A percentile compares a stretch with the other conserved stretches of the same genome.
phyloP scores from a whole-genome alignment of 1,284 basidiomycete genomes.

The Ustilago xerochloae region DNA sequence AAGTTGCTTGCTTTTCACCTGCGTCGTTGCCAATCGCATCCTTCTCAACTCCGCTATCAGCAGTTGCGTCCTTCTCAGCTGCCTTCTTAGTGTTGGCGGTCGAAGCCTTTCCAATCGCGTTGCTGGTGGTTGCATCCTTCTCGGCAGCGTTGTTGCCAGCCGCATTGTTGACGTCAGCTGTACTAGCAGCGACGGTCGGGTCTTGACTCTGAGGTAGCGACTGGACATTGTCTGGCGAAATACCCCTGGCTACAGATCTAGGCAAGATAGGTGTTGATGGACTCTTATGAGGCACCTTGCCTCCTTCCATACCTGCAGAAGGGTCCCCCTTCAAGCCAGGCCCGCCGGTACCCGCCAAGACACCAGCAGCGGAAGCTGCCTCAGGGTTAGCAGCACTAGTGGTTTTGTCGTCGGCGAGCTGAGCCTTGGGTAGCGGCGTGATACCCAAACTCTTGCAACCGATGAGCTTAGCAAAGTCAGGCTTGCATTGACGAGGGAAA shows the following conservation, averaged over 20 bases:
- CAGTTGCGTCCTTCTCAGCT: too few relatives aligned
- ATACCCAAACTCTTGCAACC: conserved; percentile 20
- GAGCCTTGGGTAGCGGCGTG: not conserved
- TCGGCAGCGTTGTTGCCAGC: not conserved
- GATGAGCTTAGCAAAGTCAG: conserved; percentile 22
- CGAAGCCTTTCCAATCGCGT: too few relatives aligned
- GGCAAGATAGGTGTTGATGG: conserved; percentile 5
- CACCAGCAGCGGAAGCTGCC: not conserved
- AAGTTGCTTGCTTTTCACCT: too few relatives aligned
- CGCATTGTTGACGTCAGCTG: not conserved
- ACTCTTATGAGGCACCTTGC: not conserved
- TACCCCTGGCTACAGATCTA: not conserved
- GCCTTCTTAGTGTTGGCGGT: too few relatives aligned
- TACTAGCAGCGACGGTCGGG: not conserved
- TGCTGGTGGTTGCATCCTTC: too few relatives aligned
- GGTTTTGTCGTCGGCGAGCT: too few relatives aligned
- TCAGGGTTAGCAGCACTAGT: too few relatives aligned
- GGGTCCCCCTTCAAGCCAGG: not conserved
- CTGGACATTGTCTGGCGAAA: not conserved
- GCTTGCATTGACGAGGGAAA: conserved; percentile 35
- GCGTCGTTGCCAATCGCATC: too few relatives aligned
- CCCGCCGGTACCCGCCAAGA: not conserved
- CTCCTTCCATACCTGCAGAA: not conserved
- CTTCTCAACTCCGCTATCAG: too few relatives aligned
- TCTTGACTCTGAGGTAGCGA: not conserved